Percentiles rank a stretch among this genome's conserved stretches.
phyloP scores from a whole-genome alignment of 2,329 filamentous ascomycete species.

The Arthrobotrys musiformis region DNA sequence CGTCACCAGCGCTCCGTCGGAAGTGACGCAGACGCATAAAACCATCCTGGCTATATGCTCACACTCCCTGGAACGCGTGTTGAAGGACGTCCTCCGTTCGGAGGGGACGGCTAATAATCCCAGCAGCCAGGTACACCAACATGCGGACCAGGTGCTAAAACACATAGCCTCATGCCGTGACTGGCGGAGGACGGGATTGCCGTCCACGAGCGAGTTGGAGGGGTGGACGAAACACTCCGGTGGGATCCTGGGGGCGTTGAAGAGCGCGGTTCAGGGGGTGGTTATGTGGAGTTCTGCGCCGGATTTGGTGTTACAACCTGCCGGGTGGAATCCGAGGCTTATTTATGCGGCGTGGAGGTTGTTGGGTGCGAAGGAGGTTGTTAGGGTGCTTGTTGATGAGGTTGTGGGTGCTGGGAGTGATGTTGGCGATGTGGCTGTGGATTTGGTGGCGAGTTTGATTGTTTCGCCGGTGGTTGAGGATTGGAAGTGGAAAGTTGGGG shows the following conservation, averaged over 20 bases:
- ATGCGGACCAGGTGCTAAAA: slow-evolving; percentile 76
- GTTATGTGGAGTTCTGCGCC: slow-evolving; percentile 74
- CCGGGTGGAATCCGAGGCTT: slow-evolving; percentile 78
- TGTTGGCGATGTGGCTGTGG: slow-evolving; percentile 40
- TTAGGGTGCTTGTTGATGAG: slow-evolving; percentile 63
- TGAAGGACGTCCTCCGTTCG: slow-evolving; percentile 56
- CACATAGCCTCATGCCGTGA: slow-evolving; percentile 71
- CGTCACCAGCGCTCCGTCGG: slow-evolving; percentile 76
- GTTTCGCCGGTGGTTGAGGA: slow-evolving; percentile 42
- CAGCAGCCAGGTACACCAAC: slow-evolving; percentile 73
- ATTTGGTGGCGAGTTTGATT: slow-evolving; percentile 49
- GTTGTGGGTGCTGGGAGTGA: slow-evolving; percentile 14
- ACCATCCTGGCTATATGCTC: slow-evolving; percentile 59
- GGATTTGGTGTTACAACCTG: slow-evolving; percentile 68
- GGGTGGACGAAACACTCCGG: slow-evolving; percentile 70
- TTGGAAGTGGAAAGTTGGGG: slow-evolving; percentile 44
- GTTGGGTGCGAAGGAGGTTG: slow-evolving; percentile 71
- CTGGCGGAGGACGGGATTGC: slow-evolving; percentile 71
- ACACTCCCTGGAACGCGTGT: slow-evolving; percentile 58
- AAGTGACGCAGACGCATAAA: slow-evolving; percentile 67
- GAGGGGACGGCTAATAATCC: slow-evolving; percentile 59
- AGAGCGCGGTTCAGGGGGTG: slow-evolving; percentile 72
- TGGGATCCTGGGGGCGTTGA: slow-evolving; percentile 70
- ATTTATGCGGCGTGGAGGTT: slow-evolving; percentile 72
- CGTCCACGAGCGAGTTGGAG: slow-evolving; percentile 75